phyloP scores from a whole-genome alignment of 2,329 filamentous ascomycete species.

The Verticillium nubilum region DNA sequence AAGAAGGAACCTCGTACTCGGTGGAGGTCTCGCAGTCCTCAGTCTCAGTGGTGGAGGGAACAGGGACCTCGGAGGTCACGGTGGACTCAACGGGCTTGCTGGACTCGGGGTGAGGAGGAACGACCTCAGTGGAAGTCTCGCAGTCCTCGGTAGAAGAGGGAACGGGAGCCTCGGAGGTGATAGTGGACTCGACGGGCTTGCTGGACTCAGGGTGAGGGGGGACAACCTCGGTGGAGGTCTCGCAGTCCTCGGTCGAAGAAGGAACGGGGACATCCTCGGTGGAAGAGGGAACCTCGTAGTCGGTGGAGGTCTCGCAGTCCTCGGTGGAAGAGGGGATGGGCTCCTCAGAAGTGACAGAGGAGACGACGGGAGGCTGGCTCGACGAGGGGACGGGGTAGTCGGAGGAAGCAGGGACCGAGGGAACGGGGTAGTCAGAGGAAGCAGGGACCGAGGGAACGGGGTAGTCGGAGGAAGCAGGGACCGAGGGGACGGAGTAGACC shows the following conservation, averaged over 20 bases:
- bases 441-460: not conserved
- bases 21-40: not conserved
- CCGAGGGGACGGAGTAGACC: conserved; percentile 19
- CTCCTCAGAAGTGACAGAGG: not conserved
- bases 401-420: conserved; percentile 30
- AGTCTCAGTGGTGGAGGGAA: not conserved
- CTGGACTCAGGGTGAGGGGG: not conserved
- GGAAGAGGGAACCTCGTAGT: too few species aligned
- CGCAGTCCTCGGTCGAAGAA: not conserved
- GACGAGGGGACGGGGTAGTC: conserved; percentile 16
- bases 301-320: not conserved
- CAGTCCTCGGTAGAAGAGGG: not conserved
- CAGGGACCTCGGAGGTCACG: too few species aligned
- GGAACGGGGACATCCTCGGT: too few species aligned
- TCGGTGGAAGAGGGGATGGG: not conserved
- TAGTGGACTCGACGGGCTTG: not conserved
- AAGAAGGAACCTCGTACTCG: not conserved
- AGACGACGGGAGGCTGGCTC: not conserved
- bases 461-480: conserved; percentile 30
- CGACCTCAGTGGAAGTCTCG: not conserved
- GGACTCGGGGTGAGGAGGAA: not conserved
- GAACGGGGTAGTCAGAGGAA: conserved; percentile 11
- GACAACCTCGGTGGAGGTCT: not conserved
- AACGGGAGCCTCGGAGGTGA: not conserved
- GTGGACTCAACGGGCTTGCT: not conserved